phyloP scores from a whole-genome alignment of 23 red algal species.

The Gracilaria domingensis region DNA sequence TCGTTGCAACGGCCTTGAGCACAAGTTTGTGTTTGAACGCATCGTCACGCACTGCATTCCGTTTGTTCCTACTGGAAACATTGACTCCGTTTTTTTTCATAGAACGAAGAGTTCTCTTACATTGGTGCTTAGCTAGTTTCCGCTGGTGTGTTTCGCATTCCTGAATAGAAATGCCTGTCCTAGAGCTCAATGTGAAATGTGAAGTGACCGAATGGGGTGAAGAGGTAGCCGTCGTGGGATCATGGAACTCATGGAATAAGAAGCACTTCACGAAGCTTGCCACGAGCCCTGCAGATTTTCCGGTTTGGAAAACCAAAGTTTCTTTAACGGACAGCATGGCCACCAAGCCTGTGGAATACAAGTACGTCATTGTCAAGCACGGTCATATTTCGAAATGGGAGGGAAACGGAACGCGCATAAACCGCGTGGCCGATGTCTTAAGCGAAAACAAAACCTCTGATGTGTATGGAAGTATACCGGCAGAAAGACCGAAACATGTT shows the following conservation, averaged over 20 bases:
- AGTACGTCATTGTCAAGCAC: constrained; percentile 69
- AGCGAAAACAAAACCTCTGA: constrained; percentile 5
- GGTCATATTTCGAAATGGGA: constrained; percentile 59
- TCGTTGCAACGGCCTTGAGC: too few species aligned
- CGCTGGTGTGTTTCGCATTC: too few species aligned
- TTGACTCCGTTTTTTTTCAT: too few species aligned
- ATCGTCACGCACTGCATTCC: too few species aligned
- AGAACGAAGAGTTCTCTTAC: too few species aligned
- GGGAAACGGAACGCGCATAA: constrained; percentile 9
- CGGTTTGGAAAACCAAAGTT: constrained; percentile 33
- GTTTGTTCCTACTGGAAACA: too few species aligned
- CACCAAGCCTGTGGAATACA: constrained; percentile 58
- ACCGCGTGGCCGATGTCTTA: constrained; percentile 37
- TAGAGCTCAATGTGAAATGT: constrained; percentile 52
- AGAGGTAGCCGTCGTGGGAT: constrained; percentile 56
- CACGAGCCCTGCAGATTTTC: constrained; percentile 39
- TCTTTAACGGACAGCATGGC: constrained; percentile 18
- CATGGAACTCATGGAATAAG: constrained; percentile 64
- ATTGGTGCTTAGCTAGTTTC: too few species aligned
- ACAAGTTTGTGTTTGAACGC: too few species aligned
- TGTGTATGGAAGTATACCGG: constrained; percentile 30
- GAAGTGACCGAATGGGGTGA: constrained; percentile 39
- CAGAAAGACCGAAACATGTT: neutral
- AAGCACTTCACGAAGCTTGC: constrained; percentile 24
- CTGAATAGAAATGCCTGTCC: constrained; percentile 30